Conservation (phyloP, 495 filamentous ascomycete species). For the Aspergillus bertholletiae region DNA sequence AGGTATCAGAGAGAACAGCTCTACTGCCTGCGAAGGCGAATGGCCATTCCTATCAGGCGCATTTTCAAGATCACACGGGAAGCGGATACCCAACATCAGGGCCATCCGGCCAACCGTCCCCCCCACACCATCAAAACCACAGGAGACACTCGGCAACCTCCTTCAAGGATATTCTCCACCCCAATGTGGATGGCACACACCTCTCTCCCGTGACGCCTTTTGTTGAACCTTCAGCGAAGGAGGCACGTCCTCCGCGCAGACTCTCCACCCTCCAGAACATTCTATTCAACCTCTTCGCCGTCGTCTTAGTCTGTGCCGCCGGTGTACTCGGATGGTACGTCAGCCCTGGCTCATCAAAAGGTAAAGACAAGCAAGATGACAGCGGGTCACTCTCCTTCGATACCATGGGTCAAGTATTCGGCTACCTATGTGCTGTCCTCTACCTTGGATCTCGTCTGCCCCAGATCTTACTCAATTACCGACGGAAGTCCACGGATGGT, state of each 20-base stretch:
- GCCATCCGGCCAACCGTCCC: neutral
- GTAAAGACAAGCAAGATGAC: conserved; percentile 20
- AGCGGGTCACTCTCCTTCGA: conserved; percentile 56
- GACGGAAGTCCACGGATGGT: conserved; percentile 85
- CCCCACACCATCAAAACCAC: conserved; percentile 10
- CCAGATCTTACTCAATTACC: conserved; percentile 85
- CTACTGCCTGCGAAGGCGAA: conserved; percentile 26
- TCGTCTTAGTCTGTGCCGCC: conserved; percentile 75
- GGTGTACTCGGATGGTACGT: conserved; percentile 86
- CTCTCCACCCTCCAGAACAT: conserved; percentile 54
- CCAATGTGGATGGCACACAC: conserved; percentile 56
- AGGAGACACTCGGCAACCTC: conserved; percentile 32
- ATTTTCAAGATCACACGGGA: conserved; percentile 8
- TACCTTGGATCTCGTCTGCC: conserved; percentile 88
- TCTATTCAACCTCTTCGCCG: conserved; percentile 66
- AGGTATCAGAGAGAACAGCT: conserved; percentile 30
- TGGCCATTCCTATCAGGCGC: conserved; percentile 18
- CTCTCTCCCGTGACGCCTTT: conserved; percentile 80
- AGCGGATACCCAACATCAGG: conserved; percentile 5
- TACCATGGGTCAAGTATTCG: conserved; percentile 77
- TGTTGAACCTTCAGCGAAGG: conserved; percentile 32
- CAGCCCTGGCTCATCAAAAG: conserved; percentile 33
- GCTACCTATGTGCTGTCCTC: conserved; percentile 78
- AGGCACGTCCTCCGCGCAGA: conserved; percentile 23
- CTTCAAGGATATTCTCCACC: conserved; percentile 27